These are phyloP conservation scores for Dentipellis fragilis DNA, from an alignment of 768 basidiomycete genomes.

Conservation along the genomic window DNA sequence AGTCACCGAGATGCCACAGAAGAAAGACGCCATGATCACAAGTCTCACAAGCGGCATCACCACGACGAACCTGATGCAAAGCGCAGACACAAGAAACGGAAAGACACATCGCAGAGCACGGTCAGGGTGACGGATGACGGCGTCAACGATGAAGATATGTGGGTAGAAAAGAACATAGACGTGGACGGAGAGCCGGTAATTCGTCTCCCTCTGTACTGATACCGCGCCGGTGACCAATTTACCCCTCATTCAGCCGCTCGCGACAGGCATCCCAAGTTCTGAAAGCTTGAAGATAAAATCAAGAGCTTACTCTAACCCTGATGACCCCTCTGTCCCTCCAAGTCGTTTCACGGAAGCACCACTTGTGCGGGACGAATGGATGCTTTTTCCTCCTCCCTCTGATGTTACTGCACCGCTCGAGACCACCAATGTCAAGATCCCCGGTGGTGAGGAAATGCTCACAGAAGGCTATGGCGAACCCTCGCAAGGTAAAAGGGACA, in stretches of 20 bases:
- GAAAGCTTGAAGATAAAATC: conserved; percentile 64
- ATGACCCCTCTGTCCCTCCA: conserved; percentile 39
- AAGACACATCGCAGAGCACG: conserved; percentile 19
- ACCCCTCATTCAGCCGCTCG: conserved; percentile 35
- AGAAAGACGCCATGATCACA: conserved; percentile 24
- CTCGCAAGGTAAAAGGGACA: conserved; percentile 32
- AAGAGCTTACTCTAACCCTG: conserved; percentile 35
- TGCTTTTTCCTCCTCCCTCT: conserved; percentile 50
- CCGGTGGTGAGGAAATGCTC: conserved; percentile 36
- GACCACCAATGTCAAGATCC: conserved; percentile 15
- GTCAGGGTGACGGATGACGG: conserved; percentile 62
- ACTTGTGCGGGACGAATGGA: conserved; percentile 80
- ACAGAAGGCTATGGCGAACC: conserved; percentile 60
- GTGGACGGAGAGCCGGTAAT: conserved; percentile 67
- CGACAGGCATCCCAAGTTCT: conserved; percentile 68
- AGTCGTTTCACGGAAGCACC: conserved; percentile 34
- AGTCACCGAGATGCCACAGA: not conserved
- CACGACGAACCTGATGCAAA: conserved; percentile 31
- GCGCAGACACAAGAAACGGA: conserved; percentile 26
- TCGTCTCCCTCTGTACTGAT: conserved; percentile 12
- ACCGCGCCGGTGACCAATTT: not conserved
- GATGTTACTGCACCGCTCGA: conserved; percentile 16
- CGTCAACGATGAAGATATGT: conserved; percentile 62
- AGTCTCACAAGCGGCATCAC: conserved; percentile 46
- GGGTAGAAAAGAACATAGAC: conserved; percentile 83